These are phyloP conservation scores for Aspergillus sclerotialis DNA, from an alignment of 2,329 filamentous ascomycete genomes.

Conservation along the genomic window DNA sequence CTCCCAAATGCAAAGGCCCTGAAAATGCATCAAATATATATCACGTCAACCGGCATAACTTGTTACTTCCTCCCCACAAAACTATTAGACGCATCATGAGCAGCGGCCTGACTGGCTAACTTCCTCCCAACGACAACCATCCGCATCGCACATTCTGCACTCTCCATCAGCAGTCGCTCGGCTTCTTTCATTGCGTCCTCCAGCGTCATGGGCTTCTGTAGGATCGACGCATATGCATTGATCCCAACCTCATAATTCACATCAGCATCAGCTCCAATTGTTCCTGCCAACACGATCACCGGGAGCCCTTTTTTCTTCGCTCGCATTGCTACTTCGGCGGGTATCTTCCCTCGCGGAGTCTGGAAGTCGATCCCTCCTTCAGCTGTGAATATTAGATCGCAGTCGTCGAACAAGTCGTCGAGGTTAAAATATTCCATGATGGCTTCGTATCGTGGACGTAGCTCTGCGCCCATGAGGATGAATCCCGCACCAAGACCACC, in stretches of 20 bases:
- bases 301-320: slow-evolving; percentile 41
- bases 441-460: slow-evolving; percentile 44
- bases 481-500: slow-evolving; percentile 48
- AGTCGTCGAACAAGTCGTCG: slow-evolving; percentile 39
- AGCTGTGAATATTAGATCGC: slow-evolving; percentile 47
- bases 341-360: slow-evolving; percentile 47
- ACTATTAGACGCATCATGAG: no score
- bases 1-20: no score
- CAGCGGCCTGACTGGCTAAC: no score
- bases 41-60: no score
- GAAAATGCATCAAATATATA: no score
- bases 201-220: slow-evolving; percentile 20
- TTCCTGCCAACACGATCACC: slow-evolving; percentile 41
- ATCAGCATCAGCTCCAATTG: slow-evolving; percentile 30
- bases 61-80: no score
- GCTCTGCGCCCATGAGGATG: slow-evolving; percentile 39
- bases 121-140: slow-evolving; percentile 17
- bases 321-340: slow-evolving; percentile 45
- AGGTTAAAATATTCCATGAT: slow-evolving; percentile 47
- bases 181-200: slow-evolving; percentile 21
- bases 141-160: slow-evolving; percentile 24
- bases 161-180: slow-evolving; percentile 17
- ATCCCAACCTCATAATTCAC: slow-evolving; percentile 30
- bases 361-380: slow-evolving; percentile 49
- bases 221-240: slow-evolving; percentile 23